A percentile compares a stretch with the other conserved stretches of the same genome.
phyloP scores from a whole-genome alignment of 129 eudicot species.

The Sambucus nigra region DNA sequence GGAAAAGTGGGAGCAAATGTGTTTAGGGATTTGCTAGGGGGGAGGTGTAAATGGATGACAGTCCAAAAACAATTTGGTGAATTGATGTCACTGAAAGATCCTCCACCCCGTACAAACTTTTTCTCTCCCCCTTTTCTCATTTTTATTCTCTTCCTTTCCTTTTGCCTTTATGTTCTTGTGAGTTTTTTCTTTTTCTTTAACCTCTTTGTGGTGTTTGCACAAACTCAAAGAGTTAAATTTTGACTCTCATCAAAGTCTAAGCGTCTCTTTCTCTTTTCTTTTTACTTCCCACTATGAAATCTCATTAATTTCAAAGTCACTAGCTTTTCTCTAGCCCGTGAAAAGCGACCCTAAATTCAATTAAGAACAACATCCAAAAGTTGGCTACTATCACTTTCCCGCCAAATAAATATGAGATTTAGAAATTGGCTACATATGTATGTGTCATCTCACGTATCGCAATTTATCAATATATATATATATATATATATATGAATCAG shows the following conservation, averaged over 20 bases:
- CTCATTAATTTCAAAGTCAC: slow-evolving; percentile 10
- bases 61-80: slow-evolving; percentile 25
- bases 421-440: too few species aligned
- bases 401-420: background rate
- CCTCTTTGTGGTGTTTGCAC: slow-evolving; percentile 23
- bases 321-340: background rate
- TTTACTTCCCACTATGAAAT: slow-evolving; percentile 11
- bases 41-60: slow-evolving; percentile 39
- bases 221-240: slow-evolving; percentile 28
- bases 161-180: slow-evolving; percentile 13
- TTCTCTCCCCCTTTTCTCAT: background rate
- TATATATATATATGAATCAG: too few species aligned
- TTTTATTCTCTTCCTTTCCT: background rate
- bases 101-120: slow-evolving; percentile 10
- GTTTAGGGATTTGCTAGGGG: slow-evolving; percentile 19
- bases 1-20: slow-evolving; percentile 45
- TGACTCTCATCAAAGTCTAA: slow-evolving; percentile 31
- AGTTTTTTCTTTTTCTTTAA: slow-evolving; percentile 4
- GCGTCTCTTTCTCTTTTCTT: slow-evolving; percentile 1
- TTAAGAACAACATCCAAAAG: background rate
- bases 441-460: too few species aligned
- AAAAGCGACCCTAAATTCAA: background rate
- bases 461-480: too few species aligned
- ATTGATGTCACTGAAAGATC: slow-evolving; percentile 33
- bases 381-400: too few species aligned